Evolutionary conservation across 2,329 filamentous ascomycete species (phyloP), one percentile per base, ranked within the genome.

Genomic region (Leptographium radiaticola): DNA sequence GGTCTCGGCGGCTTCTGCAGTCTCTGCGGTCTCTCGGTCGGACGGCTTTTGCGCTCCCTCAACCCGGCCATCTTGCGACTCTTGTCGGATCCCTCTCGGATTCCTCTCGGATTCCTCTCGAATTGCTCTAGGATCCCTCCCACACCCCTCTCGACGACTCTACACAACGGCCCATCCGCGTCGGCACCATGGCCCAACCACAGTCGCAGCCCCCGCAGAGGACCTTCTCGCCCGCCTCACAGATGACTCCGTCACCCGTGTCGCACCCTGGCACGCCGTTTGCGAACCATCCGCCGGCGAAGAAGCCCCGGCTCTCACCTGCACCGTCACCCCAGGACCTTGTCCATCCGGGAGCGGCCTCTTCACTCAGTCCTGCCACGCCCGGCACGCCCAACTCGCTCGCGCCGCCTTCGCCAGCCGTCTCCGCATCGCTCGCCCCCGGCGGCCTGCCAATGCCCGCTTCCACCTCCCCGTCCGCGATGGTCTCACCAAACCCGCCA

Each of bases 101-200:
- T 46, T 15, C 15, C 25, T n/a, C 25, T 33, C 25, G 31, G 44
- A 15, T n/a, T 20, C 30, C 16, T 16, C 30, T 25, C 25, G 25
- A 25, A 25, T 5, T 25, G 3, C 25, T 25, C 25, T 25, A 25
- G 25, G 25, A 25, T 25, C 25, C 25, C 25, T 25, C 25, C 5
- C 25, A 25, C 25, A 25, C 25, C 5, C 25, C 25, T 25, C 25
- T 25, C 25, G 25, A 25, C 25, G 25, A n/a, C 11, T 30, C 34
- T 5, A 15, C 12, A 34, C 20, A 25, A 25, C 3, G 25, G 25
- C 25, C 25, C 25, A 5, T 20, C 15, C 40, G 12, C 15, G n/a
- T 33, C 38, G 16, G 6, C 12, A 36, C 43, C 59, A 80, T 84
- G 80, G 79, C 80, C 62, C 80, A 84, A 64, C 76, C 78, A 51